These are phyloP conservation scores for Metroxylon sagu DNA, from an alignment of 176 grass and related monocot genomes.

Conservation along the genomic window DNA sequence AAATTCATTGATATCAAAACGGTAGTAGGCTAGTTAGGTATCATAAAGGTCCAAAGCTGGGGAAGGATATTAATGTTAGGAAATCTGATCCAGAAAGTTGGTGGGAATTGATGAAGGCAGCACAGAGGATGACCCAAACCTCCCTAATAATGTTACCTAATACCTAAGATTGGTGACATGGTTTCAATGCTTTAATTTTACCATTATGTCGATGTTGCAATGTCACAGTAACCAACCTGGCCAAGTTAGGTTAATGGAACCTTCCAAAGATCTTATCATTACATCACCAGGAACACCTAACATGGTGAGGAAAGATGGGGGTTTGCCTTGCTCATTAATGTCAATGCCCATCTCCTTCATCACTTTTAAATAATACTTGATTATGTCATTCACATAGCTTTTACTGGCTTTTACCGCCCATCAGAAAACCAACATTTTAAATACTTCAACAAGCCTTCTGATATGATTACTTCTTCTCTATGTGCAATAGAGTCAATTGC, in stretches of 20 bases:
- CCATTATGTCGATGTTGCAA: slow-evolving; percentile 35
- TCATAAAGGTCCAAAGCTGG: slow-evolving; percentile 32
- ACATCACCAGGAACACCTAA: slow-evolving; percentile 36
- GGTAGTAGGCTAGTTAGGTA: slow-evolving; percentile 40
- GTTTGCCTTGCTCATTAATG: not conserved
- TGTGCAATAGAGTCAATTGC: no score
- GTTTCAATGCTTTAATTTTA: slow-evolving; percentile 33
- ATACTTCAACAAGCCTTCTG: no score
- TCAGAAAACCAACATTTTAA: no score
- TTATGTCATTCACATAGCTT: no score
- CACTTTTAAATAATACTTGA: no score
- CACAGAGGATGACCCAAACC: slow-evolving; percentile 33
- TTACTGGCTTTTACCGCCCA: no score
- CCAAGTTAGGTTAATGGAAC: slow-evolving; percentile 34
- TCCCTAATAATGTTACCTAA: slow-evolving; percentile 44
- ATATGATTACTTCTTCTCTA: no score
- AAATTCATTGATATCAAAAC: slow-evolving; percentile 26
- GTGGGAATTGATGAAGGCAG: slow-evolving; percentile 35
- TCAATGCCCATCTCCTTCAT: no score
- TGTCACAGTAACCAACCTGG: slow-evolving; percentile 38
- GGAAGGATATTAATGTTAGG: slow-evolving; percentile 5
- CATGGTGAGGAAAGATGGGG: slow-evolving; percentile 35
- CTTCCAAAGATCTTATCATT: slow-evolving; percentile 29
- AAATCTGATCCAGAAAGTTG: slow-evolving; percentile 22
- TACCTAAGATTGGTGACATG: slow-evolving; percentile 38